Base-by-base conservation (phyloP, 768 basidiomycete species). In the Dictyophora rubrovolvata region DNA sequence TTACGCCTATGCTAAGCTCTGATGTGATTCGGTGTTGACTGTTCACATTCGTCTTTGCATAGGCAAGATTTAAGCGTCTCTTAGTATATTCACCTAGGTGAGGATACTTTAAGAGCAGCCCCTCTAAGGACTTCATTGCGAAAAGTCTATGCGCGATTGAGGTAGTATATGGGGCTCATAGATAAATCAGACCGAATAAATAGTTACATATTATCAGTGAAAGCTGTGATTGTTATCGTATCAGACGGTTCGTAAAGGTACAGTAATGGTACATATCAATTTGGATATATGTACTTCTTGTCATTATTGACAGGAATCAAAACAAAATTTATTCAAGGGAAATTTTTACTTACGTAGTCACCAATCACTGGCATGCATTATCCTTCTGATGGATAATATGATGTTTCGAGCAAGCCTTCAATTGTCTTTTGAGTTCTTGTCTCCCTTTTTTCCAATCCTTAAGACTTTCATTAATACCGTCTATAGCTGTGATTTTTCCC, bases 391-490 rank as follows among this genome's bases (percentile, higher is more conserved):
- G 28, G 28, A 28, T 12, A 42, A 28, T 12, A 42, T 42, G 42
- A 9, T 12, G 42, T n/a, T 42, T 42, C 3, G 42, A 42, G 12
- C n/a, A 9, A 47, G 52, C 61, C 23, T 59, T 68, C 33, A 33
- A 50, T 12, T 61, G 65, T 49, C 62, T 62, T 67, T 72, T 74
- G 47, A 61, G 60, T 61, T 71, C 67, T 61, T 64, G 64, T 59
- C 72, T 68, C 14, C 65, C 61, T 35, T 69, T 64, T 59, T 71
- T 74, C 69, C 73, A 72, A 65, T 67, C 61, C 62, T 69, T 68
- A 56, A 74, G 65, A 51, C 66, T 61, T 59, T 76, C 67, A 63
- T 77, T 74, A 55, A 72, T 72, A 48, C 73, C 73, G 20, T 70
- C 66, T 69, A 72, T 73, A 22, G 70, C 67, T 17, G 67, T 63